Percentiles rank a stretch among this genome's conserved stretches.
Evolutionary conservation across 257 asterid genomes (phyloP).

Genomic region (Voacanga thouarsii): DNA sequence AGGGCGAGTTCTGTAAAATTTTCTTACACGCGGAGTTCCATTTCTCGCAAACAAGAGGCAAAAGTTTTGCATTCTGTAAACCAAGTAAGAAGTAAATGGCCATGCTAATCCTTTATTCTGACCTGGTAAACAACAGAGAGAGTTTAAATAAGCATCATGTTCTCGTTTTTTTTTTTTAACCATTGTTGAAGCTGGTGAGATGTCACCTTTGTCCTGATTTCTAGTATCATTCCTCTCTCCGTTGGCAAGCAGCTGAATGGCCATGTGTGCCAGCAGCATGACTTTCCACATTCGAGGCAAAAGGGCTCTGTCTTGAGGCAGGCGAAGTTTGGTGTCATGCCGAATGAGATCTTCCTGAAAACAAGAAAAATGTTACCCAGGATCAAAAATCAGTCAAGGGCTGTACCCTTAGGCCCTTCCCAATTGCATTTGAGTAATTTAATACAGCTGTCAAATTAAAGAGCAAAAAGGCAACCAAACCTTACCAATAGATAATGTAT

Average conservation of each 20-base stretch:
- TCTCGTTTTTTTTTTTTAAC: too few relatives aligned
- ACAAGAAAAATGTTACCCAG: not conserved
- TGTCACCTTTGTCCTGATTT: not conserved
- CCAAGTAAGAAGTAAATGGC: too few relatives aligned
- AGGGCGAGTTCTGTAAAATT: too few relatives aligned
- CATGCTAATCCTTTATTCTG: too few relatives aligned
- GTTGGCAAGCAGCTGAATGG: constrained; percentile 4
- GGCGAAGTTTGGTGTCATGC: not conserved
- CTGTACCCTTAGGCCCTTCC: not conserved
- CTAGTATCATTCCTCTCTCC: not conserved
- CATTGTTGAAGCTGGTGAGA: not conserved
- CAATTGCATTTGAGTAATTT: not conserved
- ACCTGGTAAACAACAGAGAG: not conserved
- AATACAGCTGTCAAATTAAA: constrained; percentile 20
- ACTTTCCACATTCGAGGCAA: not conserved
- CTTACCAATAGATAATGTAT: constrained; percentile 3
- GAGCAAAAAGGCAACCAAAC: constrained; percentile 18
- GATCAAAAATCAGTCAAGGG: not conserved
- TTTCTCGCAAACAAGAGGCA: not conserved
- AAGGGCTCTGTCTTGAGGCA: not conserved
- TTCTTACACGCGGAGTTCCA: not conserved
- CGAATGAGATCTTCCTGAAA: not conserved
- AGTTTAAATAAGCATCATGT: not conserved
- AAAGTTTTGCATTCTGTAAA: too few relatives aligned
- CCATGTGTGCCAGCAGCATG: too few relatives aligned